Percentiles rank a stretch among this genome's conserved stretches.
phyloP scores from a whole-genome alignment of 129 eudicot species.

The Flaveria robusta region DNA sequence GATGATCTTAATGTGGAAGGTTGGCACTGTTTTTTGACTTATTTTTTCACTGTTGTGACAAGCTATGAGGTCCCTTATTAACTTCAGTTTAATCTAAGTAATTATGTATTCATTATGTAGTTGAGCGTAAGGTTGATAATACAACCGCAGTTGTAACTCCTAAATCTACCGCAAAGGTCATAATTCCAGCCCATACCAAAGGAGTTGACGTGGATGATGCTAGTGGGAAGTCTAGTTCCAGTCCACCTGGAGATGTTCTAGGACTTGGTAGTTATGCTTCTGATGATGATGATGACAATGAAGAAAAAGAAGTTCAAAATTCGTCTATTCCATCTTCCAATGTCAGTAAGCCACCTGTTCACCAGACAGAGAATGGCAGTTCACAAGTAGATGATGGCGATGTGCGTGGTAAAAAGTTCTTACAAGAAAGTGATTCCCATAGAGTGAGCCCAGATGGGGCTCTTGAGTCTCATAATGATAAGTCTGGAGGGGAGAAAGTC shows the following conservation, averaged over 20 bases:
- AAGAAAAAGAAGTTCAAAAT: slow-evolving; percentile 49
- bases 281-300: slow-evolving; percentile 59
- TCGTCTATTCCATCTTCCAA: slow-evolving; percentile 35
- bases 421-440: slow-evolving; percentile 36
- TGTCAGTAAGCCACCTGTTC: slow-evolving; percentile 32
- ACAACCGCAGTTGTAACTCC: slow-evolving; percentile 49
- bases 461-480: slow-evolving; percentile 29
- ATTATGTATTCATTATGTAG: slow-evolving; percentile 34
- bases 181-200: slow-evolving; percentile 51
- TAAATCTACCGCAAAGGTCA: slow-evolving; percentile 67
- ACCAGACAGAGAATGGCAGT: slow-evolving; percentile 48
- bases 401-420: slow-evolving; percentile 16
- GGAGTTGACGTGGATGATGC: slow-evolving; percentile 47
- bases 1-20: slow-evolving; percentile 65
- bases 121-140: slow-evolving; percentile 36
- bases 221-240: slow-evolving; percentile 57
- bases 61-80: slow-evolving; percentile 6
- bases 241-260: slow-evolving; percentile 67
- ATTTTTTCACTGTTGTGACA: background rate
- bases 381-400: slow-evolving; percentile 37
- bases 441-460: slow-evolving; percentile 33
- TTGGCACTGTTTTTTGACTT: slow-evolving; percentile 11
- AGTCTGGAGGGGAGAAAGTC: slow-evolving; percentile 32
- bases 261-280: slow-evolving; percentile 93
- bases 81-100: background rate